These are phyloP conservation scores for Gymnopus androsaceus DNA, from an alignment of 1,284 basidiomycete species.

Conservation along the genomic window DNA sequence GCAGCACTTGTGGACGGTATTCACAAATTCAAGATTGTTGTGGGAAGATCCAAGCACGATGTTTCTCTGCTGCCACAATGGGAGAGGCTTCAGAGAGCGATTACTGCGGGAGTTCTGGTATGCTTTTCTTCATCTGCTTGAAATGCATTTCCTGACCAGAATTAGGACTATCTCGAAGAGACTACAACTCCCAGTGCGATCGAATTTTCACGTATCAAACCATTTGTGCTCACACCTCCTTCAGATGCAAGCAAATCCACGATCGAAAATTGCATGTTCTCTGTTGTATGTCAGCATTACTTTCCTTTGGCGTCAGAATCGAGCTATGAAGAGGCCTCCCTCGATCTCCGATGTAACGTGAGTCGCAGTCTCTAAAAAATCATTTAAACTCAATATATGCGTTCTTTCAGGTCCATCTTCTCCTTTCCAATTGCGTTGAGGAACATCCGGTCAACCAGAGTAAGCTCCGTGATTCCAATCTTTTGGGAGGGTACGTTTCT, in stretches of 20 bases:
- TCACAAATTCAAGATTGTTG: conserved; percentile 29
- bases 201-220: background rate
- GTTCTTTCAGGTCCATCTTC: conserved; percentile 33
- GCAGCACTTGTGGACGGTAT: conserved; percentile 34
- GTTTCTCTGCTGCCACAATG: conserved; percentile 28
- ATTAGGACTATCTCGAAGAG: conserved; percentile 16
- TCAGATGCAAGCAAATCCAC: conserved; percentile 10
- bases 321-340: conserved; percentile 1
- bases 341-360: conserved; percentile 19
- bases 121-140: conserved; percentile 12
- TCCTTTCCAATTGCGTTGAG: conserved; percentile 33
- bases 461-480: conserved; percentile 31
- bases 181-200: background rate
- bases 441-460: conserved; percentile 30
- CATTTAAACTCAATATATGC: conserved; percentile 32
- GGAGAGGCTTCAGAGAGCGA: conserved; percentile 37
- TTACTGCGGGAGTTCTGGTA: conserved; percentile 44
- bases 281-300: conserved; percentile 21
- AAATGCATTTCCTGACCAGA: background rate
- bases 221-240: conserved; percentile 10
- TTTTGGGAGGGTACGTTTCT: conserved; percentile 39
- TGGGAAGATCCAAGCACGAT: conserved; percentile 19
- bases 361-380: conserved; percentile 5
- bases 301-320: conserved; percentile 15
- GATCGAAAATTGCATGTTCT: conserved; percentile 23